phyloP scores from a whole-genome alignment of 805 yeast genomes.

The Metschnikowia bowlesiae region DNA sequence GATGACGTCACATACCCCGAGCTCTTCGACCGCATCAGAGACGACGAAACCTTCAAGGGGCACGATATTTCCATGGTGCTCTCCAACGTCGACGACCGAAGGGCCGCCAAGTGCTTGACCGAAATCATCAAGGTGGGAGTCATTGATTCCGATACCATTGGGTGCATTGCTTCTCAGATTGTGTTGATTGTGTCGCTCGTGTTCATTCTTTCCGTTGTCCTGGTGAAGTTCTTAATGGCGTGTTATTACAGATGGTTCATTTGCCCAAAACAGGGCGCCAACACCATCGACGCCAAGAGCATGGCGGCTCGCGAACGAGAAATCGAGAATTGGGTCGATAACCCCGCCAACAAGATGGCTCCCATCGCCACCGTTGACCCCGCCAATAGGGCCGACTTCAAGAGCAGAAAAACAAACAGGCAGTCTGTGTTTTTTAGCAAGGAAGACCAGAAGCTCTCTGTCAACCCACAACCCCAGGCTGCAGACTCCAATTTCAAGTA shows the following conservation, averaged over 20 bases:
- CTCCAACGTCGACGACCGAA: slow-evolving; percentile 60
- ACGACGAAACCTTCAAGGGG: slow-evolving; percentile 57
- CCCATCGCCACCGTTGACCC: slow-evolving; percentile 46
- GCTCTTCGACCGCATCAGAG: slow-evolving; percentile 59
- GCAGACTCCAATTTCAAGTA: slow-evolving; percentile 39
- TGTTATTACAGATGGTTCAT: slow-evolving; percentile 85
- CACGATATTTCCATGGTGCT: slow-evolving; percentile 76
- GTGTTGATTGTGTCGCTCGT: slow-evolving; percentile 78
- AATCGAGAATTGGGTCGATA: slow-evolving; percentile 84
- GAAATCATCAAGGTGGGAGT: slow-evolving; percentile 88
- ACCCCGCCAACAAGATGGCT: slow-evolving; percentile 21
- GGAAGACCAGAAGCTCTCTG: slow-evolving; percentile 26
- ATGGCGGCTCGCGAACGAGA: slow-evolving; percentile 61
- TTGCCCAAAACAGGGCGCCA: slow-evolving; percentile 68
- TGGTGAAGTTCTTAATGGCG: slow-evolving; percentile 76
- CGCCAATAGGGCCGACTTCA: slow-evolving; percentile 48
- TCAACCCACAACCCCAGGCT: slow-evolving; percentile 21
- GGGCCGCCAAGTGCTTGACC: slow-evolving; percentile 73
- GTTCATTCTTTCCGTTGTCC: slow-evolving; percentile 77
- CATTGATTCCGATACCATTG: slow-evolving; percentile 83
- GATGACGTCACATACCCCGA: slow-evolving; percentile 71
- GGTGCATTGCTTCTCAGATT: slow-evolving; percentile 86
- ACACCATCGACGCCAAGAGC: slow-evolving; percentile 50
- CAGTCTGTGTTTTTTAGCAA: slow-evolving; percentile 39
- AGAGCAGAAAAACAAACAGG: slow-evolving; percentile 32